Evolutionary conservation across 2,329 filamentous ascomycete genomes (phyloP).

Genomic region (Paecilomyces variotii): DNA sequence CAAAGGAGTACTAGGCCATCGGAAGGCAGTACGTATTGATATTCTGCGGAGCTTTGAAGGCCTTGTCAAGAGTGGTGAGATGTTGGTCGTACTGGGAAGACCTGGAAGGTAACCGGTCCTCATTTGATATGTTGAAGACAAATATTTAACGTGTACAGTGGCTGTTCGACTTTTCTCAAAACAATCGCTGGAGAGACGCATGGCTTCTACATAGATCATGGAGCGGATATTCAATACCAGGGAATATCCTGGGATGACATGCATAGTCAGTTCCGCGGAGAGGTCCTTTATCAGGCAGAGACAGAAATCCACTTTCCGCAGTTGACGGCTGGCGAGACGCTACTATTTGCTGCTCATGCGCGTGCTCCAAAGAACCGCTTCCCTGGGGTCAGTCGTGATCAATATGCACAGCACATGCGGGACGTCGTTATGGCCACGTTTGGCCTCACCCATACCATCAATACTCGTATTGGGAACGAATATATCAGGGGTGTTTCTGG

Average conservation of each 20-base stretch:
- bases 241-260: conserved; percentile 49
- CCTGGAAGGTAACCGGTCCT: not conserved
- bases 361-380: conserved; percentile 39
- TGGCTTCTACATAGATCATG: conserved; percentile 64
- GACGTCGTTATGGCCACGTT: conserved; percentile 40
- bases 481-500: conserved; percentile 56
- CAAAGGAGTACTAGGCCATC: conserved; percentile 19
- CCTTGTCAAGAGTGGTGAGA: conserved; percentile 47
- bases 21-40: conserved; percentile 39
- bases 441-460: conserved; percentile 43
- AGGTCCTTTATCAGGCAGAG: conserved; percentile 81
- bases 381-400: conserved; percentile 34
- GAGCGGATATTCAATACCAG: conserved; percentile 74
- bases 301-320: conserved; percentile 77
- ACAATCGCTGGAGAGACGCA: conserved; percentile 76
- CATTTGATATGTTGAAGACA: not conserved
- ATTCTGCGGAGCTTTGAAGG: conserved; percentile 59
- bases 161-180: conserved; percentile 77
- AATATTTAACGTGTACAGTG: conserved; percentile 15
- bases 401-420: conserved; percentile 36
- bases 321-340: conserved; percentile 68
- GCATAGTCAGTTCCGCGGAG: conserved; percentile 68
- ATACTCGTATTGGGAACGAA: conserved; percentile 44
- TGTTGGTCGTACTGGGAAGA: conserved; percentile 45
- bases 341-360: conserved; percentile 67